These are phyloP conservation scores for Styphnolobium japonicum DNA, from an alignment of 306 rosid genomes.

Conservation along the genomic window DNA sequence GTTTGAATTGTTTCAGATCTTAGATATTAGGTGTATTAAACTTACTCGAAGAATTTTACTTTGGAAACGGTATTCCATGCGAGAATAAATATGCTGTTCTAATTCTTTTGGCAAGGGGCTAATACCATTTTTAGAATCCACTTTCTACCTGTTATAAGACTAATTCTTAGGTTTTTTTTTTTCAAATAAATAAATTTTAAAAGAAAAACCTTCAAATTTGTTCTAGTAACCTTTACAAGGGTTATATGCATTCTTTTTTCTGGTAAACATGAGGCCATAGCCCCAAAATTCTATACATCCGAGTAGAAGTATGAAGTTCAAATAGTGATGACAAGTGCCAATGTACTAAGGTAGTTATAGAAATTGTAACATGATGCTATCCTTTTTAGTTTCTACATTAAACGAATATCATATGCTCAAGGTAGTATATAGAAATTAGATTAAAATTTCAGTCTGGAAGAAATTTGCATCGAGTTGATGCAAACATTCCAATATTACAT, in stretches of 20 bases:
- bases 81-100: too few species aligned
- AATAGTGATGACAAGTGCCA: not conserved
- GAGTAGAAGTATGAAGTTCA: not conserved
- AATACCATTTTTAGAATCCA: too few species aligned
- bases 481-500: constrained; percentile 38
- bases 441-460: constrained; percentile 11
- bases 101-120: too few species aligned
- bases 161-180: too few species aligned
- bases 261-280: not conserved
- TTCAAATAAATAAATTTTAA: too few species aligned
- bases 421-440: constrained; percentile 30
- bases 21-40: constrained; percentile 21
- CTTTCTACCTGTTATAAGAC: too few species aligned
- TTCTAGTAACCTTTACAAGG: too few species aligned
- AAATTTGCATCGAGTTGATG: constrained; percentile 53
- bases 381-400: constrained; percentile 7
- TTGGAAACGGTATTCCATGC: constrained; percentile 82
- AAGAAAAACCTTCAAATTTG: too few species aligned
- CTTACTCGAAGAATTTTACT: constrained; percentile 21
- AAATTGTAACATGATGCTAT: not conserved
- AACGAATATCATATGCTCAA: constrained; percentile 11
- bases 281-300: not conserved
- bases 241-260: not conserved
- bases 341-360: not conserved
- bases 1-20: constrained; percentile 23